These are phyloP conservation scores for Protomyces inouyei DNA, from an alignment of 1,139 yeast genomes.

Conservation along the genomic window DNA sequence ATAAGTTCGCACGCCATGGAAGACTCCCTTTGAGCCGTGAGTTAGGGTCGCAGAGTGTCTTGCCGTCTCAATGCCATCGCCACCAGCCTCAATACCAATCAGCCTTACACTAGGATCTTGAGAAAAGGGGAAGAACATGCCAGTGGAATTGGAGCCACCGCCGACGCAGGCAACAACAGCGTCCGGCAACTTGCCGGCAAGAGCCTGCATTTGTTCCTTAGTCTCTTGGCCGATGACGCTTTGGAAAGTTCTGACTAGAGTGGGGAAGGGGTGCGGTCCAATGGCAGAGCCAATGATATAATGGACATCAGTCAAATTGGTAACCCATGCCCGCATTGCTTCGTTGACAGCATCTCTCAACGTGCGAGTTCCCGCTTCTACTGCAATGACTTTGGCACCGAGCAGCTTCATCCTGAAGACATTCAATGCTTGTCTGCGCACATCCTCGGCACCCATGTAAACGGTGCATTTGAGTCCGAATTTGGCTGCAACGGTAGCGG, in stretches of 20 bases:
- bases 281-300: conserved; percentile 97
- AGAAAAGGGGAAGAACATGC: conserved; percentile 92
- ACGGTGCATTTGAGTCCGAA: conserved; percentile 94
- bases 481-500: conserved; percentile 98
- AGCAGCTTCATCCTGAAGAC: conserved; percentile 95
- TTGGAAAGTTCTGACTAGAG: conserved; percentile 96
- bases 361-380: conserved; percentile 90
- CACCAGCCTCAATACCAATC: conserved; percentile 97
- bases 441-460: conserved; percentile 99
- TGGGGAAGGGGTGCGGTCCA: conserved; percentile 99
- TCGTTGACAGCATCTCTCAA: conserved; percentile 97
- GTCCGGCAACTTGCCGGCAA: conserved; percentile 79
- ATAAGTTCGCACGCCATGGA: conserved; percentile 95
- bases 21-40: conserved; percentile 91
- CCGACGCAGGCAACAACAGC: conserved; percentile 98
- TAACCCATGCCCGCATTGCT: conserved; percentile 94
- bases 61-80: conserved; percentile 85
- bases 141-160: conserved; percentile 96
- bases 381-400: conserved; percentile 93
- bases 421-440: conserved; percentile 94
- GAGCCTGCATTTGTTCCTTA: conserved; percentile 78
- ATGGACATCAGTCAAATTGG: conserved; percentile 77
- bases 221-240: conserved; percentile 94
- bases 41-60: conserved; percentile 90
- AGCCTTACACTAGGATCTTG: conserved; percentile 69